Base-by-base conservation (phyloP, 2,329 filamentous ascomycete genomes). In the Exutisphaerella laricina region DNA sequence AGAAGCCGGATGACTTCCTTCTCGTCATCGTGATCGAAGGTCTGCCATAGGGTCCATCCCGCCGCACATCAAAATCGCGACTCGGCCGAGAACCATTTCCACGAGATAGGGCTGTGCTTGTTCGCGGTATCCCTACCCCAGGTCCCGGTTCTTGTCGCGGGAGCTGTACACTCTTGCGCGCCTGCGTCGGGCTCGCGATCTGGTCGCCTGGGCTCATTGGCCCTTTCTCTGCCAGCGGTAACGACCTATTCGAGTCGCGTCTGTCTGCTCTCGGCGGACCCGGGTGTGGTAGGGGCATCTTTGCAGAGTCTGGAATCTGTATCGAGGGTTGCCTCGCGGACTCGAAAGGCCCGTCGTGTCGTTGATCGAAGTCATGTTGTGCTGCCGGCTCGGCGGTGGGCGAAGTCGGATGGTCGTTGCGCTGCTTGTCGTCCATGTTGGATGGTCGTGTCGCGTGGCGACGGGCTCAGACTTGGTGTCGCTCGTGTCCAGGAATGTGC, bases 101-200 rank as follows among this genome's bases (percentile, higher is more conserved):
- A 16, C 52, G 45, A 12, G 49, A 49, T 29, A 55, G 49, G 9
- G 49, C 39, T 26, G 50, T 56, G 38, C 53, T 55, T 16, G 43
- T 49, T 16, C 57, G 39, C 18, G 40, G 38, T 3, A 7, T 14
- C 12, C 20, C 36, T n/a, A 41, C 33, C 5, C 14, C 12, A 18
- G 43, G 36, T 4, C 43, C 38, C 20, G 33, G 31, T 20, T 38
- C 33, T 21, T 39, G n/a, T 28, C 40, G 21, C 5, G 48, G 41
- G 48, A 70, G 48, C 49, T 69, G 67, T 1, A 66, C 68, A 40
- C 66, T 62, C 22, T 67, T 63, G 38, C 44, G 44, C 29, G 37
- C 31, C 34, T 60, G 64, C n/a, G 59, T 47, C 16, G 64, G 22
- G 8, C 34, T 28, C 8, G 13, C 29, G 10, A 32, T 20, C 12